phyloP scores from a whole-genome alignment of 495 filamentous ascomycete genomes.

The Penicillium odoratum region DNA sequence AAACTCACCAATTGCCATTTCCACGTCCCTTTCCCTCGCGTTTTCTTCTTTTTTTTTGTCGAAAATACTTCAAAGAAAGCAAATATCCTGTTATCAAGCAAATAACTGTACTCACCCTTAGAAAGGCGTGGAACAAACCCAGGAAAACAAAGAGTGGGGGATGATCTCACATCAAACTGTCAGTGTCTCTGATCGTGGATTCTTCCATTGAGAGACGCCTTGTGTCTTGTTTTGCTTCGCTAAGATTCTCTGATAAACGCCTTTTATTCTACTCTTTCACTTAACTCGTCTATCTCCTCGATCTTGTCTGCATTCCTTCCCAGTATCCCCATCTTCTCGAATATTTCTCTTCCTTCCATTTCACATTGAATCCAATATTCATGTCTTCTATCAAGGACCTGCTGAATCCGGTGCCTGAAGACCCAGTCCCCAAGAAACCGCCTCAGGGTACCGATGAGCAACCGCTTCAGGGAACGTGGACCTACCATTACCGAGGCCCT shows the following conservation, averaged over 20 bases:
- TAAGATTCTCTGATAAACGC: conserved; percentile 24
- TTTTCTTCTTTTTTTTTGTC: background rate
- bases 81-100: conserved; percentile 1
- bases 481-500: too few relatives aligned
- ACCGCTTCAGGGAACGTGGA: too few relatives aligned
- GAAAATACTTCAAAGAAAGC: too few relatives aligned
- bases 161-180: conserved; percentile 15
- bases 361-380: conserved; percentile 4
- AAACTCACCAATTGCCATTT: background rate
- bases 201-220: conserved; percentile 5
- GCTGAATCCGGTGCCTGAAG: conserved; percentile 31
- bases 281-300: conserved; percentile 6
- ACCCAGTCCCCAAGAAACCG: background rate
- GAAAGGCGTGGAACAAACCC: conserved; percentile 7
- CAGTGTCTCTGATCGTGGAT: conserved; percentile 19
- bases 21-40: background rate
- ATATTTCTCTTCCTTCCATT: conserved; percentile 6
- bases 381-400: conserved; percentile 38
- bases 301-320: conserved; percentile 6
- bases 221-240: conserved; percentile 6
- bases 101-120: conserved; percentile 18
- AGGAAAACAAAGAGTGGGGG: conserved; percentile 12
- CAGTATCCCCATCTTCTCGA: conserved; percentile 19
- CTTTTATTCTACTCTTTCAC: conserved; percentile 16
- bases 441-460: background rate